Base-by-base conservation (phyloP, 1,284 basidiomycete genomes). In the Cerioporus squamosus region DNA sequence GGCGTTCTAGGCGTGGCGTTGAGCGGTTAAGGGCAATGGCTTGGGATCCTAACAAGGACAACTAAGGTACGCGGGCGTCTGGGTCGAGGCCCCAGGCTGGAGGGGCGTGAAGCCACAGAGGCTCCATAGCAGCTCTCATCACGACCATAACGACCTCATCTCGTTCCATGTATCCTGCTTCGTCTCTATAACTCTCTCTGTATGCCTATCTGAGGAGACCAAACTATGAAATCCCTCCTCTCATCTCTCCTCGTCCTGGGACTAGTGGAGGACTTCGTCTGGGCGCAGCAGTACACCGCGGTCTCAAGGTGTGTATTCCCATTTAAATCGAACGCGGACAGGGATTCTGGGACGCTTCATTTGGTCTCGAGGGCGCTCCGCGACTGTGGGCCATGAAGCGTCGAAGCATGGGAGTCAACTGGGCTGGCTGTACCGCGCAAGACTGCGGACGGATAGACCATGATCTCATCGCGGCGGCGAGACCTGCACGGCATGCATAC, bases 41-140 rank as follows among this genome's bases (percentile, higher is more conserved):
- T 57, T 66, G 24, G 51, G 63, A 67, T 66, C 59, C 64, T 67
- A 69, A 69, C 66, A 69, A 39, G 59, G 43, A 60, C 66, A 69
- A 69, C 67, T 53, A 66, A 22, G 44, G 51, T 23, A 31, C 39
- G 31, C 38, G 5, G 43, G 33, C 33, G 52, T 47, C 56, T 61
- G 58, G 59, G 51, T 46, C 51, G 31, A 45, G 18, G 20, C 49
- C 36, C 40, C 42, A n/a, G n/a, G n/a, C n/a, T n/a, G n/a, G n/a
- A n/a, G 42, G 26, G 31, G 42, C 42, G 29, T 24, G 44, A 29
- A 55, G 52, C 55, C 54, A 51, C 59, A 5, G 6, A 59, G 44
- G 53, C 57, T 55, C 59, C 55, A 60, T 47, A 29, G n/a, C n/a
- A 31, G 48, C 5, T 38, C 47, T 31, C 44, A 40, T 65, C 44